A percentile compares a stretch with the other conserved stretches of the same genome.
These are phyloP conservation scores for Rheum nobile DNA, from an alignment of 148 eudicot species.

Conservation along the genomic window DNA sequence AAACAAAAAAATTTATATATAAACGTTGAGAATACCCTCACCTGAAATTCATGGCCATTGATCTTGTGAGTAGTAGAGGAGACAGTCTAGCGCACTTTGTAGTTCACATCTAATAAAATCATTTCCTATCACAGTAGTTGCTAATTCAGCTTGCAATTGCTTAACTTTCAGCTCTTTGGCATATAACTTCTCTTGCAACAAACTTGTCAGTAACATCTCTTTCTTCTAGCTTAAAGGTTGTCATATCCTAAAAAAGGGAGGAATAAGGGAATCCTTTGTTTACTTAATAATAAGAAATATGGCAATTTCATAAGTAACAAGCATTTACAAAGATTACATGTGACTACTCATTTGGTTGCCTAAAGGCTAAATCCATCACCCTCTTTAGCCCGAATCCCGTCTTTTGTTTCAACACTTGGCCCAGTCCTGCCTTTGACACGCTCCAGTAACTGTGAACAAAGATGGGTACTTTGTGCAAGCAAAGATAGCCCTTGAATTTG, in stretches of 20 bases:
- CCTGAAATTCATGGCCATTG: constrained; percentile 88
- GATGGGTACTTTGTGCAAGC: constrained; percentile 45
- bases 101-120: constrained; percentile 71
- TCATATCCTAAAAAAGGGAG: constrained; percentile 26
- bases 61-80: constrained; percentile 67
- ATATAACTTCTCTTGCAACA: constrained; percentile 69
- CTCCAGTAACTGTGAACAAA: constrained; percentile 53
- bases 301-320: background rate
- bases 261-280: background rate
- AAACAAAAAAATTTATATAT: background rate
- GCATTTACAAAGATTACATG: constrained; percentile 29
- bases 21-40: constrained; percentile 8
- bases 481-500: constrained; percentile 52
- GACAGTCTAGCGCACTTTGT: constrained; percentile 59
- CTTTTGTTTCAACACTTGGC: constrained; percentile 22
- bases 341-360: constrained; percentile 25
- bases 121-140: constrained; percentile 62
- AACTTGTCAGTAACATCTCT: constrained; percentile 59
- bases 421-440: constrained; percentile 38
- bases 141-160: constrained; percentile 78
- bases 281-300: background rate
- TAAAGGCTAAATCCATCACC: too few relatives aligned
- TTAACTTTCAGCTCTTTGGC: constrained; percentile 57
- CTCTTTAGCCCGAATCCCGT: constrained; percentile 15
- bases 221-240: constrained; percentile 59